Evolutionary conservation across 202 grass and related monocot genomes (phyloP).

Genomic region (Zizania palustris): DNA sequence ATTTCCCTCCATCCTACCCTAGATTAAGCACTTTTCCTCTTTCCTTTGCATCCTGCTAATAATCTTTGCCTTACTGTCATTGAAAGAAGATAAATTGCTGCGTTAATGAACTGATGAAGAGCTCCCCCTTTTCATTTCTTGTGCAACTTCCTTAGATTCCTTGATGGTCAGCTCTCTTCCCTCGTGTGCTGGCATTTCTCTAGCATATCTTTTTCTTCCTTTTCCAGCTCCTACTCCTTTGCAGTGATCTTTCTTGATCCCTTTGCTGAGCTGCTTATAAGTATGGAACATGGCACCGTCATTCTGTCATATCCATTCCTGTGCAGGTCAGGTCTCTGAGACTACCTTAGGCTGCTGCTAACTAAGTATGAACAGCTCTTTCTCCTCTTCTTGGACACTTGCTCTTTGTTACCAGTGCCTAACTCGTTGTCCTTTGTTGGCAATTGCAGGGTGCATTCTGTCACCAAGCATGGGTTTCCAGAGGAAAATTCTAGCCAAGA

Average conservation of each 20-base stretch:
- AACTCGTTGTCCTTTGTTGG: background rate
- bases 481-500: slow-evolving; percentile 36
- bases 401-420: background rate
- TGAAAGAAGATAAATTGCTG: slow-evolving; percentile 36
- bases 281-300: background rate
- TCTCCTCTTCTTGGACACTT: slow-evolving; percentile 16
- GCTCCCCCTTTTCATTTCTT: slow-evolving; percentile 30
- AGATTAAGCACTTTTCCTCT: slow-evolving; percentile 34
- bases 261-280: slow-evolving; percentile 42
- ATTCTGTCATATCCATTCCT: slow-evolving; percentile 21
- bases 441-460: slow-evolving; percentile 5
- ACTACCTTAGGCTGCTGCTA: slow-evolving; percentile 3
- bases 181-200: slow-evolving; percentile 22
- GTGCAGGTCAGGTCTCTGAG: background rate
- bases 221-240: slow-evolving; percentile 9
- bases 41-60: slow-evolving; percentile 8
- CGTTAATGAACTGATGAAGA: slow-evolving; percentile 21
- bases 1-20: slow-evolving; percentile 18
- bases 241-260: background rate
- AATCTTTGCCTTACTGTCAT: slow-evolving; percentile 3
- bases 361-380: slow-evolving; percentile 1
- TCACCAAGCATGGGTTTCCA: slow-evolving; percentile 32
- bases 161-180: slow-evolving; percentile 29
- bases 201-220: background rate
- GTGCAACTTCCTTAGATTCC: slow-evolving; percentile 42